Evolutionary conservation across 2,329 filamentous ascomycete species (phyloP), one percentile per base, ranked within the genome.

Genomic region (Fusarium clavum): DNA sequence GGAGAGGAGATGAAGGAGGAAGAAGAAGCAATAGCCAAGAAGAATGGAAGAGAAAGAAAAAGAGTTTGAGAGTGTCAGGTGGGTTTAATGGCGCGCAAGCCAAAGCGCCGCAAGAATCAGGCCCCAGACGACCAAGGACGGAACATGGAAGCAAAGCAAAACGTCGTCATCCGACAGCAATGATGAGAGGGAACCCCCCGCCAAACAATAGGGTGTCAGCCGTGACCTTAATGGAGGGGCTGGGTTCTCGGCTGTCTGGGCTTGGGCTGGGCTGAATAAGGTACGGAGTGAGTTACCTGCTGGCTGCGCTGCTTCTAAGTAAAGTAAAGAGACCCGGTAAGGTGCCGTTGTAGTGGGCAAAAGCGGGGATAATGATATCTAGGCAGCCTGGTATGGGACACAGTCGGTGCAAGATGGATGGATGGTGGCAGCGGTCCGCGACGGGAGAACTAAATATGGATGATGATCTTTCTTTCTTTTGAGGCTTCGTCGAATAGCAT

Each of bases 101-200:
- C 67, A 66, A 64, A 63, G 54, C 60, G 53, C 57, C 48, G 64
- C 67, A 69, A 67, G 70, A 75, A 75, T 73, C 73, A 75, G 71
- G 61, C 63, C 63, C 63, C 55, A 49, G 69, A 61, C 64, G 53
- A 61, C 56, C 64, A 69, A 74, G 70, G 67, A 73, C 57, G 55
- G 56, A 73, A 40, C 63, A 66, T 66, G 61, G 61, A 63, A 75
- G 55, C 51, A 64, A 64, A 64, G 61, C 61, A 69, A 61, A 75
- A 75, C 73, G 73, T 75, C 73, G 73, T 75, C 73, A 75, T 75
- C 73, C 73, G 73, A 74, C 73, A 75, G 66, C 64, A 66, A 74
- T 55, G 64, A 65, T 73, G 64, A 71, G 70, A 74, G 71, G 71
- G 63, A 64, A 64, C 65, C 61, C 73, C 73, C 73, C 62, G 69